phyloP scores from a whole-genome alignment of 495 filamentous ascomycete genomes.

The Melanomma pulvis-pyrius region DNA sequence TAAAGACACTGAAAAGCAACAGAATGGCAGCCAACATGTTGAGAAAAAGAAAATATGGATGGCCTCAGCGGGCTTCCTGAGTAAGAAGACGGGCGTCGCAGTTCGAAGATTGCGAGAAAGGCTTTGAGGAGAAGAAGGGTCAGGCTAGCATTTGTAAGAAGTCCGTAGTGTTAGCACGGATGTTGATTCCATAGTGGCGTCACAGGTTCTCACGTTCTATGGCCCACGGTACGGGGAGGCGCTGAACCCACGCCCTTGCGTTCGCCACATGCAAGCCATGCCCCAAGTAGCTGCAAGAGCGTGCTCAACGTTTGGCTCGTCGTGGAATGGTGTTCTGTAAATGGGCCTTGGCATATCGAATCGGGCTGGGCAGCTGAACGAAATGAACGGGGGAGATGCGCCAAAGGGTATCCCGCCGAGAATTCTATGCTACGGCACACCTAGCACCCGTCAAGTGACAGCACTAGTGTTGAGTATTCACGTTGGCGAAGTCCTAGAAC shows the following conservation, averaged over 20 bases:
- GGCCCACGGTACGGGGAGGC: too few relatives aligned
- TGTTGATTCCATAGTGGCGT: not conserved
- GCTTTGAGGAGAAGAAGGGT: not conserved
- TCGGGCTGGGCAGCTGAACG: not conserved
- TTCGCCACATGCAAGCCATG: not conserved
- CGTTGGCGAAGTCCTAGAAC: too few relatives aligned
- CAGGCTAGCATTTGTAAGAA: slow-evolving; percentile 12
- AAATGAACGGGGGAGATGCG: not conserved
- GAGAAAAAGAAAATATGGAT: not conserved
- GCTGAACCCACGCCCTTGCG: not conserved
- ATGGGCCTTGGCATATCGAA: not conserved
- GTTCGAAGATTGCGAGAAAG: not conserved
- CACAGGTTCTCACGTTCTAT: not conserved
- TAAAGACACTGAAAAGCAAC: not conserved
- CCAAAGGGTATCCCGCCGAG: not conserved
- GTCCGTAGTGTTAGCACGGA: not conserved
- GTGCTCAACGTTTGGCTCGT: not conserved
- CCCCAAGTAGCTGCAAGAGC: not conserved
- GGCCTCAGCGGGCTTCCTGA: slow-evolving; percentile 14
- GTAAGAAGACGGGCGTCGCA: not conserved
- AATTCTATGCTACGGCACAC: not conserved
- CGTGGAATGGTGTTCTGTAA: not conserved
- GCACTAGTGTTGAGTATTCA: too few relatives aligned
- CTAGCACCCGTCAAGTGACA: not conserved
- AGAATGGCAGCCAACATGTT: slow-evolving; percentile 2